Evolutionary conservation across 2,329 filamentous ascomycete genomes (phyloP).

Genomic region (Westerdykella sp.): DNA sequence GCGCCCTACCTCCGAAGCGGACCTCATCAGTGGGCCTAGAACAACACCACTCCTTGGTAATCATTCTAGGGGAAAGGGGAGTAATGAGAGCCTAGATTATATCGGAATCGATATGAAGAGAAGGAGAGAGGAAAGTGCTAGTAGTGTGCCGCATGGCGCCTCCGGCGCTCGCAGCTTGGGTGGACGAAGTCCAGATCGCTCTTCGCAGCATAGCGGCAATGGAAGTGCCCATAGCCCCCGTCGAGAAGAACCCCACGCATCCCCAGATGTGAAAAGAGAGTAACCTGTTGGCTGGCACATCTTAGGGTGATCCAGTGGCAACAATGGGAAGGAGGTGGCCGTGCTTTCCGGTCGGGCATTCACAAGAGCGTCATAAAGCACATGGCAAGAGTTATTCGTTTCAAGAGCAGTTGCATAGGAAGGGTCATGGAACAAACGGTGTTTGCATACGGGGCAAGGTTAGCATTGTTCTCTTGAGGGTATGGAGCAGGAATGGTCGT

Average conservation of each 20-base stretch:
- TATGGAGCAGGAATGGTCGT: slow-evolving; percentile 29
- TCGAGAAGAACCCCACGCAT: too few species aligned
- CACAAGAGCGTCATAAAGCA: slow-evolving; percentile 8
- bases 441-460: slow-evolving; percentile 9
- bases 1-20: slow-evolving; percentile 27
- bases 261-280: slow-evolving; percentile 22
- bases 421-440: background rate
- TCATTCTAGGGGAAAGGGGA: slow-evolving; percentile 24
- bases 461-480: slow-evolving; percentile 14
- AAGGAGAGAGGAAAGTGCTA: slow-evolving; percentile 23
- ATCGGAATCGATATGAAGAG: slow-evolving; percentile 29
- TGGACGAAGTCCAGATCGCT: slow-evolving; percentile 28
- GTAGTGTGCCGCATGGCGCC: background rate
- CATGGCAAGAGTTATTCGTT: slow-evolving; percentile 10
- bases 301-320: too few species aligned
- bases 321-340: background rate
- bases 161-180: background rate
- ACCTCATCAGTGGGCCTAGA: slow-evolving; percentile 30
- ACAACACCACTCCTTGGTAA: slow-evolving; percentile 29
- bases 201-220: slow-evolving; percentile 30
- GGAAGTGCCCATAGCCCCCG: slow-evolving; percentile 26
- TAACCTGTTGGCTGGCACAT: background rate
- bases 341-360: slow-evolving; percentile 10
- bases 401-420: background rate
- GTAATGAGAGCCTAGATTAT: slow-evolving; percentile 16